Percentiles rank a stretch among this genome's conserved stretches.
Conservation (phyloP, 768 basidiomycete species). For the Lactarius quietus region DNA sequence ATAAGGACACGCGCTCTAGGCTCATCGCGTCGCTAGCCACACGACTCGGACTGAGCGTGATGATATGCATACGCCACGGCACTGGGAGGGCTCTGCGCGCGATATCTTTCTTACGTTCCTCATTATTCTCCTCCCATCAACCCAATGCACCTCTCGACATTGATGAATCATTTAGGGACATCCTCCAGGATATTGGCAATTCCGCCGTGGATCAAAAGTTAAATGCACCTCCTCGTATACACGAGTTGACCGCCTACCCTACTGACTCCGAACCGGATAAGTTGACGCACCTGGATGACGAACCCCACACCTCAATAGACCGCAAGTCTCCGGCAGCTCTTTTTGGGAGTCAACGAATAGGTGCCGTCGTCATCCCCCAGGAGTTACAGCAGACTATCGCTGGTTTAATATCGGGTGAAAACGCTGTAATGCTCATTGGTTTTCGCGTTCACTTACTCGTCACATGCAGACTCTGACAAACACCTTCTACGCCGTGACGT, state of each 20-base stretch:
- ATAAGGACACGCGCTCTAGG: slow-evolving; percentile 11
- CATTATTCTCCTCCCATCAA: slow-evolving; percentile 37
- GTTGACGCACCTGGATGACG: slow-evolving; percentile 33
- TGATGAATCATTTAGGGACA: slow-evolving; percentile 59
- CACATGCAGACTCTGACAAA: slow-evolving; percentile 56
- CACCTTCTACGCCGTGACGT: slow-evolving; percentile 63
- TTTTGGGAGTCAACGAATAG: slow-evolving; percentile 72
- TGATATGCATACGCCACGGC: slow-evolving; percentile 19
- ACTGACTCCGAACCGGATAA: slow-evolving; percentile 32
- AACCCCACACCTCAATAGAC: slow-evolving; percentile 36
- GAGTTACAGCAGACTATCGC: slow-evolving; percentile 69
- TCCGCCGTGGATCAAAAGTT: slow-evolving; percentile 43
- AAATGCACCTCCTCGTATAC: slow-evolving; percentile 30
- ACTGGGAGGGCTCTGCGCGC: slow-evolving; percentile 9
- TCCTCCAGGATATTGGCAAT: slow-evolving; percentile 67
- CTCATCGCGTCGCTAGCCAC: background rate
- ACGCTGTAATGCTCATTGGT: background rate
- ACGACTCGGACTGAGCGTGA: slow-evolving; percentile 1
- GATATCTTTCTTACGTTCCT: slow-evolving; percentile 3
- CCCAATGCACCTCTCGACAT: slow-evolving; percentile 61
- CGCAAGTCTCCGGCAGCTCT: slow-evolving; percentile 78
- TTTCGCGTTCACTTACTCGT: background rate
- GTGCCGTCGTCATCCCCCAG: slow-evolving; percentile 65
- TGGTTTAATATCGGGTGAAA: slow-evolving; percentile 60
- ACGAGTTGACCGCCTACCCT: slow-evolving; percentile 56